phyloP scores from a whole-genome alignment of 495 filamentous ascomycete species.

The Penicillium goetzii region DNA sequence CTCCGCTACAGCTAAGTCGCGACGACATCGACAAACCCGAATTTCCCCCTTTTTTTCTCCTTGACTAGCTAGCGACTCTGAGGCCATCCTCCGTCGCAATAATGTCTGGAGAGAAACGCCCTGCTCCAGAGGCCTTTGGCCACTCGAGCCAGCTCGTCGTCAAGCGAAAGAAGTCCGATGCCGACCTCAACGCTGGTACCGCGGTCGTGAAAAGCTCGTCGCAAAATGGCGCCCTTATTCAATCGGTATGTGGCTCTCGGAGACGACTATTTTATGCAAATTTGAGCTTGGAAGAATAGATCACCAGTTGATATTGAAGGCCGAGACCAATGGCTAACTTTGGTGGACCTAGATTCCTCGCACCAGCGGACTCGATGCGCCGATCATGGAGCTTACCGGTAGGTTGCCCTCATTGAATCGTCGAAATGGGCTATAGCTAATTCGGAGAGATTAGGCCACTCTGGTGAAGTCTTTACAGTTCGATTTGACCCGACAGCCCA shows the following conservation, averaged over 20 bases:
- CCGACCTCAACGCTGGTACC: conserved; percentile 64
- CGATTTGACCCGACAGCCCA: conserved; percentile 88
- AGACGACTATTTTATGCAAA: neutral
- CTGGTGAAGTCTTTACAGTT: conserved; percentile 85
- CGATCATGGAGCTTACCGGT: conserved; percentile 92
- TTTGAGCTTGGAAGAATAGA: neutral
- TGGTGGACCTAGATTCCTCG: conserved; percentile 65
- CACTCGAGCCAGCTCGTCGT: conserved; percentile 77
- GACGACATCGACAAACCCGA: conserved; percentile 7
- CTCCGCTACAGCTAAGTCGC: conserved; percentile 14
- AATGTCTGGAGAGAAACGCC: conserved; percentile 91
- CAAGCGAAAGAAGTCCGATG: conserved; percentile 80
- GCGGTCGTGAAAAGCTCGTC: conserved; percentile 67
- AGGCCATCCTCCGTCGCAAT: conserved; percentile 16
- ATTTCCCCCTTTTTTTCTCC: conserved; percentile 3
- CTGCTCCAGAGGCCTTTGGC: conserved; percentile 77
- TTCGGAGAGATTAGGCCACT: conserved; percentile 54
- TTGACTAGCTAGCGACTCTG: neutral
- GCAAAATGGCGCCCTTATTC: conserved; percentile 75
- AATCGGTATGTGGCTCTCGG: conserved; percentile 67
- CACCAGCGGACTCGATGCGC: conserved; percentile 85
- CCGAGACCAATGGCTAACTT: conserved; percentile 16
- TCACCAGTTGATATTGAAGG: neutral
- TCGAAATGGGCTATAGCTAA: conserved; percentile 9
- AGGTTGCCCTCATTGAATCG: conserved; percentile 33